Base-by-base conservation (phyloP, 2,329 filamentous ascomycete species). In the Xylariales sp. region DNA sequence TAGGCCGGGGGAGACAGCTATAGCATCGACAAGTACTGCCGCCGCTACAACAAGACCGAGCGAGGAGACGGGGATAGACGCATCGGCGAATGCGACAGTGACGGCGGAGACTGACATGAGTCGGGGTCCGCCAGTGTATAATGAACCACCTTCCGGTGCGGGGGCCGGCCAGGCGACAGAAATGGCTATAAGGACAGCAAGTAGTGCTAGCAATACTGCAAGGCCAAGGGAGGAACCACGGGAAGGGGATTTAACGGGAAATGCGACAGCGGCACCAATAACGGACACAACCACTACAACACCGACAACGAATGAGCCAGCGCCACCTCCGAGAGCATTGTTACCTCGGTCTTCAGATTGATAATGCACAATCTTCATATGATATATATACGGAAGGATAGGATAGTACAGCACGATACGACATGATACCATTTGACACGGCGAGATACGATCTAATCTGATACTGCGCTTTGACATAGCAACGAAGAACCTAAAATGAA, bases 261-360 rank as follows among this genome's bases (percentile, higher is more conserved):
- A 41, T 8, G 14, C 46, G 9, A 32, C 65, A 5, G 53, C 62
- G 39, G 48, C 68, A 6, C 28, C 32, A 8, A 4, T 39, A 12
- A 23, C 10, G 16, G 16, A 41, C 39, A 41, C 50, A 28, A 55
- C 62, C 5, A 10, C 62, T 0, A 53, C 68, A 1, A 41, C 60
- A 28, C 16, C 68, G 32, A 54, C 69, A n/a, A 53, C 65, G 3
- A 64, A 64, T 60, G 46, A 70, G 34, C 71, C 68, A n/a, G 65
- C 64, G 52, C 66, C 62, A 14, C 74, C 74, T 46, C 71, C 69
- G 3, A 74, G 69, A 39, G 74, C 71, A 30, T 62, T 73, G 14
- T 58, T 75, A 18, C 69, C 60, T 46, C 54, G 68, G 14, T 55
- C 55, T 48, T 72, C 39, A 70, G 52, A 30, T 23, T 50, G 23